These are phyloP conservation scores for Stromatinia cepivora DNA, from an alignment of 2,329 filamentous ascomycete species.

Conservation along the genomic window DNA sequence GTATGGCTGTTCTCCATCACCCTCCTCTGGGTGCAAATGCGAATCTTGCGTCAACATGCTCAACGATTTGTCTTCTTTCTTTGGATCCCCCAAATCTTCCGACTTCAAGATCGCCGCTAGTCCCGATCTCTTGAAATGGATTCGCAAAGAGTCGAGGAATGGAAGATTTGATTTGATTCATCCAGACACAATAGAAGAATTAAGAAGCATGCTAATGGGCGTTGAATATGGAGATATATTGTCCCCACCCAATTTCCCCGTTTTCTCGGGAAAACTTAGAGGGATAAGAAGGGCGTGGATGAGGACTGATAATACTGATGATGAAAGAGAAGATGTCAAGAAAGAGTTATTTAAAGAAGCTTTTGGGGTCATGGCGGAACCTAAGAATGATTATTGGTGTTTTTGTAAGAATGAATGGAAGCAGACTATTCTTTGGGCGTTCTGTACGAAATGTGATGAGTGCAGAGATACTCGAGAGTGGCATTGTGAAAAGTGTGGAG, in stretches of 20 bases:
- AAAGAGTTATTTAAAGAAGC: slow-evolving; percentile 7
- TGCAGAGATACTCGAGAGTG: slow-evolving; percentile 7
- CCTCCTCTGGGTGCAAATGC: slow-evolving; percentile 2
- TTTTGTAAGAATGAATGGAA: slow-evolving; percentile 13
- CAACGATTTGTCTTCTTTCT: slow-evolving; percentile 6
- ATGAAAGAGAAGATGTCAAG: neutral
- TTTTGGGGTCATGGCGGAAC: neutral
- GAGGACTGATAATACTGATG: neutral
- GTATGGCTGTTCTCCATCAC: neutral
- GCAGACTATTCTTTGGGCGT: neutral
- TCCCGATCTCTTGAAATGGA: slow-evolving; percentile 18
- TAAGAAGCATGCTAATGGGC: slow-evolving; percentile 15
- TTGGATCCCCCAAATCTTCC: neutral
- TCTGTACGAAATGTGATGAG: neutral
- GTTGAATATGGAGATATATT: neutral
- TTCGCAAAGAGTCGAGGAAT: slow-evolving; percentile 5
- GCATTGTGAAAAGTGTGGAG: neutral
- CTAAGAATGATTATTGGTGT: slow-evolving; percentile 12
- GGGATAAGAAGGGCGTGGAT: neutral
- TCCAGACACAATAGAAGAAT: neutral
- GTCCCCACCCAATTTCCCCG: neutral
- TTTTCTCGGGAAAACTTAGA: neutral
- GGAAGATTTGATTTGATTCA: slow-evolving; percentile 13
- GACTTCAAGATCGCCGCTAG: neutral
- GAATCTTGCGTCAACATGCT: slow-evolving; percentile 18